Evolutionary conservation across 352 stramenopile species (phyloP), one percentile per base, ranked within the genome.

Genomic region (Aphanomyces euteiches): DNA sequence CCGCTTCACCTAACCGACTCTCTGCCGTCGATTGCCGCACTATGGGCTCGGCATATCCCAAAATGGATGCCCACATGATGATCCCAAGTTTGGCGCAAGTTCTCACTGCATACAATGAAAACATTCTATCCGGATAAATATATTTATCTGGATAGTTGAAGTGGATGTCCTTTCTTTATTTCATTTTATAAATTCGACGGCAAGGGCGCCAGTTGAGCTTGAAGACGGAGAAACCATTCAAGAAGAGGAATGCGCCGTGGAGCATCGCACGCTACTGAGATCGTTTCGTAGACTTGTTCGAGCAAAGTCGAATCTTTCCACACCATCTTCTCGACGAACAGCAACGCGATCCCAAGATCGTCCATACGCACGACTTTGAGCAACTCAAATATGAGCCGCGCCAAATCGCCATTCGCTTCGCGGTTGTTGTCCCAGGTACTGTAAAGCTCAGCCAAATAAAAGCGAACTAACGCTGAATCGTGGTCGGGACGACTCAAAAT

Each of bases 41-140:
- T 34, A 69, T 69, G 17, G 63, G 41, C 38, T 69, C 63, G 17
- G 63, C 43, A 17, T 59, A 39, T n/a, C 63, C 63, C 39, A 69
- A 21, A 17, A 69, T 45, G 34, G 63, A 58, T 38, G 40, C 3
- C 63, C 63, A 69, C 63, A 69, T 69, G 19, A 19, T 69, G 43
- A 28, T 41, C 34, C 13, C 54, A n/a, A 34, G 37, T n/a, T 34
- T 58, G 37, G 8, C 50, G 50, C 13, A 34, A 19, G 3, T 58
- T 34, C 37, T n/a, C 8, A 58, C 1, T n/a, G n/a, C 8, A 19
- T 58, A 58, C 37, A n/a, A n/a, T n/a, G 50, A 58, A 38, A 58
- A 10, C 50, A 19, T 10, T 8, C 50, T 10, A n/a, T 8, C n/a
- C 28, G 28, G 28, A 28, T 28, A 28, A 28, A 28, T 53, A 53